Evolutionary conservation across 495 filamentous ascomycete species (phyloP).

Genomic region (Trichocladium antarcticum): DNA sequence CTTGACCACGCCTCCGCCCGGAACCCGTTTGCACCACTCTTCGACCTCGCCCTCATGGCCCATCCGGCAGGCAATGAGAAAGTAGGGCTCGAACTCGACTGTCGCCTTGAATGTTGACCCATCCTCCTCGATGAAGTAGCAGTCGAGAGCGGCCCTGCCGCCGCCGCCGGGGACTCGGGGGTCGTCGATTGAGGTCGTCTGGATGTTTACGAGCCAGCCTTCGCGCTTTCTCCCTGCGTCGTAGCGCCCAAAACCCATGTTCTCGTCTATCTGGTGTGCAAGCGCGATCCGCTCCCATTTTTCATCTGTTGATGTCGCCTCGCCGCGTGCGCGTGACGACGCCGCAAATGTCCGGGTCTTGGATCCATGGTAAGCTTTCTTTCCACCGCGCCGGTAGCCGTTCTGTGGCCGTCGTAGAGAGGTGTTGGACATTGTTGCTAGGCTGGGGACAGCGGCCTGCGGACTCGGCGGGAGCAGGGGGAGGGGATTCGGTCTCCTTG

Average conservation of each 20-base stretch:
- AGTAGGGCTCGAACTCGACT: slow-evolving; percentile 92
- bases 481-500: no score
- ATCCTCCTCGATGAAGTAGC: slow-evolving; percentile 92
- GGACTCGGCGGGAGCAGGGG: no score
- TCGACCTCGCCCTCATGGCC: slow-evolving; percentile 87
- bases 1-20: slow-evolving; percentile 78
- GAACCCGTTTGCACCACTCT: slow-evolving; percentile 78
- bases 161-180: slow-evolving; percentile 60
- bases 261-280: slow-evolving; percentile 84
- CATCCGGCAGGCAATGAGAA: slow-evolving; percentile 80
- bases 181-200: slow-evolving; percentile 78
- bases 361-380: slow-evolving; percentile 44
- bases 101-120: slow-evolving; percentile 93
- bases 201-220: slow-evolving; percentile 94
- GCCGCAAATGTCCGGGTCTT: slow-evolving; percentile 64
- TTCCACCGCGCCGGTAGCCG: slow-evolving; percentile 44
- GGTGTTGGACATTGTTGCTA: slow-evolving; percentile 37
- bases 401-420: slow-evolving; percentile 38
- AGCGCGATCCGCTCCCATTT: slow-evolving; percentile 74
- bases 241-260: slow-evolving; percentile 84
- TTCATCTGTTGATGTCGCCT: slow-evolving; percentile 75
- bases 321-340: slow-evolving; percentile 57
- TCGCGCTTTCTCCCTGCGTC: slow-evolving; percentile 76
- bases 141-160: slow-evolving; percentile 85
- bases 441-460: not conserved